These are phyloP conservation scores for Cyclanthera cordifolia DNA, from an alignment of 306 rosid species.

Conservation along the genomic window DNA sequence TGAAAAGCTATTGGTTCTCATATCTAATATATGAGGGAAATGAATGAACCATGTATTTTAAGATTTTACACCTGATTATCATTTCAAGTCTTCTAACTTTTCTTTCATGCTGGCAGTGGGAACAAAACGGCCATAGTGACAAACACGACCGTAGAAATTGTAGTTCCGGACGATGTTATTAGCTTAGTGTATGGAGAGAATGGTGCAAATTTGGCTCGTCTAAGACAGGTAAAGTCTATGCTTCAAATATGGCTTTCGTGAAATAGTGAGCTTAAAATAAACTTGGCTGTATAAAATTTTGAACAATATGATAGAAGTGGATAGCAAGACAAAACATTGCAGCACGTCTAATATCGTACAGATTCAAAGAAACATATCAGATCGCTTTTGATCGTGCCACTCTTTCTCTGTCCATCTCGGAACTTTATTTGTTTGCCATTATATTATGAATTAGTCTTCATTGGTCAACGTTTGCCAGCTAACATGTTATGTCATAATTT, in stretches of 20 bases:
- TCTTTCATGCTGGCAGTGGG: slow-evolving; percentile 44
- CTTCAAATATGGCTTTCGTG: background rate
- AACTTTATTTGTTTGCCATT: background rate
- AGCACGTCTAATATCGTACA: background rate
- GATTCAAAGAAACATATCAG: background rate
- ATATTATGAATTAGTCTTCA: too few species aligned
- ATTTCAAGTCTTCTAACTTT: background rate
- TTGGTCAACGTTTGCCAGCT: too few species aligned
- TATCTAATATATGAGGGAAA: background rate
- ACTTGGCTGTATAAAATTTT: background rate
- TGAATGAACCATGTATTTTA: background rate
- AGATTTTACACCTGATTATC: background rate
- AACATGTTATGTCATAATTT: too few species aligned
- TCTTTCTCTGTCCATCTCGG: background rate
- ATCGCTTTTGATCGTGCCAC: background rate
- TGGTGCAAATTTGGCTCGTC: slow-evolving; percentile 73
- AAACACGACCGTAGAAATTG: slow-evolving; percentile 75
- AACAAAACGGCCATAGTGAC: slow-evolving; percentile 87
- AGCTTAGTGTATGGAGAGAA: slow-evolving; percentile 78
- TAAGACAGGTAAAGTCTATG: slow-evolving; percentile 58
- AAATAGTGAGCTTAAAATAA: background rate
- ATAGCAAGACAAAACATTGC: background rate
- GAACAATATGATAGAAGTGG: background rate
- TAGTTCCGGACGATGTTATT: slow-evolving; percentile 80
- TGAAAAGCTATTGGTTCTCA: background rate